These are phyloP conservation scores for Bassia scoparia DNA, from an alignment of 148 eudicot genomes.

Conservation along the genomic window DNA sequence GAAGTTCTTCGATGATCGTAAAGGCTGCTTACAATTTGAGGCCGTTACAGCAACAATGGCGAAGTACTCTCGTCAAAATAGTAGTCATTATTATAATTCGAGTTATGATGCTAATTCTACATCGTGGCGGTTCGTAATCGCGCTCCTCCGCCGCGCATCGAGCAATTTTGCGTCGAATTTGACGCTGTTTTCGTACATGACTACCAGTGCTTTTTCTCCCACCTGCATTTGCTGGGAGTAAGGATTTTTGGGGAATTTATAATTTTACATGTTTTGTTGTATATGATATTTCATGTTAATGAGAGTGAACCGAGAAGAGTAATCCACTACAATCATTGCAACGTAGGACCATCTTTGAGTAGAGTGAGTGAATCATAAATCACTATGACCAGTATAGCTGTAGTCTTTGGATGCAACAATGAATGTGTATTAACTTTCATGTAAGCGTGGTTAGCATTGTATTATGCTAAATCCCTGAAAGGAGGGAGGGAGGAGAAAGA, in stretches of 20 bases:
- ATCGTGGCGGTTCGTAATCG: constrained; percentile 28
- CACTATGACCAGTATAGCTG: no score
- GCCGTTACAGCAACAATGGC: neutral
- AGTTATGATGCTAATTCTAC: constrained; percentile 6
- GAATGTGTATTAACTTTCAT: no score
- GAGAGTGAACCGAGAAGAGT: no score
- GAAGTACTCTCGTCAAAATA: constrained; percentile 16
- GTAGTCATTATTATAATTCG: constrained; percentile 9
- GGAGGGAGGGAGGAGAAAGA: no score
- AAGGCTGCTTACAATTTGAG: constrained; percentile 60
- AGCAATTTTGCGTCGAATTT: constrained; percentile 32
- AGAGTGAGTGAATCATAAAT: no score
- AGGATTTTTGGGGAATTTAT: neutral
- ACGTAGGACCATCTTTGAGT: no score
- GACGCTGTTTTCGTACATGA: constrained; percentile 50
- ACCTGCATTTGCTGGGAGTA: constrained; percentile 69
- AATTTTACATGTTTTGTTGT: neutral
- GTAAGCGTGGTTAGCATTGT: no score
- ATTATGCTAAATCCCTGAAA: no score
- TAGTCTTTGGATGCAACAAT: no score
- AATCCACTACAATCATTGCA: no score
- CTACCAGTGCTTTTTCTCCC: constrained; percentile 56
- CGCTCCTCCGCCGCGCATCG: constrained; percentile 16
- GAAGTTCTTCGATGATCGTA: constrained; percentile 79
- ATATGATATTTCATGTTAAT: no score